Conservation (phyloP, 768 basidiomycete species). For the Psilocybe tampanensis region DNA sequence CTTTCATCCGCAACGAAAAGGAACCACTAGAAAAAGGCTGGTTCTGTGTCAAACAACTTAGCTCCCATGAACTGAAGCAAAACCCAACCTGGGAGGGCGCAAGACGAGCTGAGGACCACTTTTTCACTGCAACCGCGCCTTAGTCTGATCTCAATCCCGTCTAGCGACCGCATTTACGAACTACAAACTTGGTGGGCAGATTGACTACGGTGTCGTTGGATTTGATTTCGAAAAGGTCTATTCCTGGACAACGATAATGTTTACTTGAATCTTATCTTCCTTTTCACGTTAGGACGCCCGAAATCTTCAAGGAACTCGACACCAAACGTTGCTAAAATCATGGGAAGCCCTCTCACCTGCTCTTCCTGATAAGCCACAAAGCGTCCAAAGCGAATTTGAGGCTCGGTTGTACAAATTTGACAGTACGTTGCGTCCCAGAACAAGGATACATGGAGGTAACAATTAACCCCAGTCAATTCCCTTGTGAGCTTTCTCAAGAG, state of each 20-base stretch:
- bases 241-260: background rate
- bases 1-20: slow-evolving; percentile 55
- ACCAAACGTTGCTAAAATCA: slow-evolving; percentile 39
- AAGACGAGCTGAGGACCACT: slow-evolving; percentile 54
- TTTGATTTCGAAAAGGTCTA: slow-evolving; percentile 61
- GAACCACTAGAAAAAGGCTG: slow-evolving; percentile 56
- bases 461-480: too few relatives aligned
- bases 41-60: slow-evolving; percentile 60
- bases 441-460: too few relatives aligned
- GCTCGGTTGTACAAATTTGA: slow-evolving; percentile 49
- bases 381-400: slow-evolving; percentile 59
- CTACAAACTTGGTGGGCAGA: slow-evolving; percentile 54
- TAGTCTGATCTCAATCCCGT: slow-evolving; percentile 57
- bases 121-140: slow-evolving; percentile 51
- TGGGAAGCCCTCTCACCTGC: slow-evolving; percentile 44
- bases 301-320: slow-evolving; percentile 60
- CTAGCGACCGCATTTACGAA: slow-evolving; percentile 57
- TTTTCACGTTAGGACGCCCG: slow-evolving; percentile 56
- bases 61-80: slow-evolving; percentile 48
- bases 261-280: background rate
- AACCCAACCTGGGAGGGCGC: slow-evolving; percentile 66
- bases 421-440: too few relatives aligned
- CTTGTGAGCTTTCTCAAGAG: too few relatives aligned
- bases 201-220: slow-evolving; percentile 65
- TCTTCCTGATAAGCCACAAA: slow-evolving; percentile 58